Percentiles rank a stretch among this genome's conserved stretches.
Evolutionary conservation across 2,329 filamentous ascomycete genomes (phyloP).

Genomic region (Orbilia ellipsospora): DNA sequence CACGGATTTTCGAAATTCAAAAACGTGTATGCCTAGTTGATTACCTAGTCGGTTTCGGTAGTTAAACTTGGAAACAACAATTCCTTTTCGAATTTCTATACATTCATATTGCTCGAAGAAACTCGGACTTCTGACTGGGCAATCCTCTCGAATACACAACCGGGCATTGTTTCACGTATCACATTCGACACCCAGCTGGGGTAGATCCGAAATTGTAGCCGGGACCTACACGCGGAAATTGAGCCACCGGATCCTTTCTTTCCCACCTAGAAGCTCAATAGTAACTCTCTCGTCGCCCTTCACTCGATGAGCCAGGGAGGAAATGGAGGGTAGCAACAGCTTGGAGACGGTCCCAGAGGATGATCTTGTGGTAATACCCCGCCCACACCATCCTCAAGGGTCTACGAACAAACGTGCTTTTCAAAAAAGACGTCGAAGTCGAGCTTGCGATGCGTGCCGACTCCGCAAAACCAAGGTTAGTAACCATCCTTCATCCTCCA

Average conservation of each 20-base stretch:
- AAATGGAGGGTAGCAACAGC: slow-evolving; percentile 34
- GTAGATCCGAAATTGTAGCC: not conserved
- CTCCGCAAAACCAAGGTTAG: slow-evolving; percentile 59
- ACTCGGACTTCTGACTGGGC: not conserved
- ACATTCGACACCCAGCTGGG: not conserved
- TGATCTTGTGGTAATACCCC: slow-evolving; percentile 55
- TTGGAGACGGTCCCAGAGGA: slow-evolving; percentile 50
- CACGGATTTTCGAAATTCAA: slow-evolving; percentile 22
- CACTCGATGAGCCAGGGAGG: slow-evolving; percentile 7
- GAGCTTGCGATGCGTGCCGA: slow-evolving; percentile 59
- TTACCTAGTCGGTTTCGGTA: slow-evolving; percentile 23
- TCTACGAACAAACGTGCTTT: slow-evolving; percentile 57
- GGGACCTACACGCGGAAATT: not conserved
- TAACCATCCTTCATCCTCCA: slow-evolving; percentile 6
- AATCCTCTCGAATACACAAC: not conserved
- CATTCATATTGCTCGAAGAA: slow-evolving; percentile 3
- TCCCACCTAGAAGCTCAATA: not conserved
- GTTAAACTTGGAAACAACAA: slow-evolving; percentile 21
- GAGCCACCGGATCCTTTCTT: not conserved
- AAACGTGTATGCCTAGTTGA: slow-evolving; percentile 8
- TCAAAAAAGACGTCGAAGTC: slow-evolving; percentile 58
- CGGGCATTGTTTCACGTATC: not conserved
- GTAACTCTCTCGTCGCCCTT: not conserved
- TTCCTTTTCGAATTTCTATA: slow-evolving; percentile 3
- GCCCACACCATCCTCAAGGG: slow-evolving; percentile 39